phyloP scores from a whole-genome alignment of 352 stramenopile species.

The Peronospora farinosa region DNA sequence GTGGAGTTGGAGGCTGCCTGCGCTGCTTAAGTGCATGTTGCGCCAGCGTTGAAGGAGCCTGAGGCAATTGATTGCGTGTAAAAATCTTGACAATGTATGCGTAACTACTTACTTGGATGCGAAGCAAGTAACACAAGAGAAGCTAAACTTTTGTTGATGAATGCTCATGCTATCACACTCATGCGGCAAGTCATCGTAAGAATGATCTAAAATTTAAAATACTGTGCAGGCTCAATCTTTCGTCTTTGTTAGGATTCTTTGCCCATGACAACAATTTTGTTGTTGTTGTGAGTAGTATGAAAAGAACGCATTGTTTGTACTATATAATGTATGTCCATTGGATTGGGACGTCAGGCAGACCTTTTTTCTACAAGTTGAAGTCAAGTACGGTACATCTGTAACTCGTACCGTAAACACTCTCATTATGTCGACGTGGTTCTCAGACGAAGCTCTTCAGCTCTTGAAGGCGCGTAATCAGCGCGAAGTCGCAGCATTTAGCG shows the following conservation, averaged over 20 bases:
- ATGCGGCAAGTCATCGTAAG: too few species aligned
- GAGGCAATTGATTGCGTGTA: slow-evolving; percentile 6
- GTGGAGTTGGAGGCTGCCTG: slow-evolving; percentile 31
- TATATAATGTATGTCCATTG: too few species aligned
- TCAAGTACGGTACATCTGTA: too few species aligned
- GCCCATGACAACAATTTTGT: too few species aligned
- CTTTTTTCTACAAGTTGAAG: too few species aligned
- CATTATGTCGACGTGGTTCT: slow-evolving; percentile 25
- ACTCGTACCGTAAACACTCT: too few species aligned
- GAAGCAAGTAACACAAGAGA: slow-evolving; percentile 15
- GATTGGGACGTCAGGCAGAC: too few species aligned
- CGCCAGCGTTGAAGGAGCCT: slow-evolving; percentile 13
- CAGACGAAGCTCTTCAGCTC: slow-evolving; percentile 37
- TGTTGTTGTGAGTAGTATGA: too few species aligned
- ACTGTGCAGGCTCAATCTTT: too few species aligned
- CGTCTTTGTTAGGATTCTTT: too few species aligned
- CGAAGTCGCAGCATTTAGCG: slow-evolving; percentile 50
- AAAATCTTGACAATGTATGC: slow-evolving; percentile 19
- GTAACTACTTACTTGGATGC: slow-evolving; percentile 26
- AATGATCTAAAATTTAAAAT: too few species aligned
- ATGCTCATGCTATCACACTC: slow-evolving; percentile 1
- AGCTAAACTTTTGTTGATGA: slow-evolving; percentile 27
- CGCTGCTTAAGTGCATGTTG: slow-evolving; percentile 21
- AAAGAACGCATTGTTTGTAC: too few species aligned
- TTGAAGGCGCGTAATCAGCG: slow-evolving; percentile 57